Evolutionary conservation across 305 asterid genomes (phyloP), one percentile per base, ranked within the genome.

Genomic region (Fraxinus greggii): DNA sequence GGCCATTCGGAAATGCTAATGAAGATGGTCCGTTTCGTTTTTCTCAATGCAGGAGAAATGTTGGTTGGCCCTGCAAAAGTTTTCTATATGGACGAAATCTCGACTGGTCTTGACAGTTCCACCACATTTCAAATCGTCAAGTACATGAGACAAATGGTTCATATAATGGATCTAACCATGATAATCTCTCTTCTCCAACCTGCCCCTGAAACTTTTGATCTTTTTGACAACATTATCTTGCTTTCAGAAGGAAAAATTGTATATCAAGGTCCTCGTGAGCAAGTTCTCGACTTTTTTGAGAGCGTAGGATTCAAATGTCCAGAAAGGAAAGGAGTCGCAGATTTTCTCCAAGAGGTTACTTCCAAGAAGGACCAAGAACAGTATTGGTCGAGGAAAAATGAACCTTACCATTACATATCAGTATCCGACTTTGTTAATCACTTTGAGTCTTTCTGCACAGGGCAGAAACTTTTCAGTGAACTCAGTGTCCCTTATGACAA

Each of bases 161-260:
- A 89, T 40, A 84, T 85, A n/a, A 81, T 87, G 88, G 83, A 85
- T 48, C 81, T 81, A 59, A 87, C 90, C 75, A 89, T 85, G 92
- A 76, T 89, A 70, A 76, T 89, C n/a, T 87, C 92, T 79, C 90
- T 87, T 35, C 89, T 89, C 51, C 92, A 89, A 82, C 92, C 92
- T 5, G 92, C 90, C 24, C 90, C 92, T 1, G 92, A 89, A 72
- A 87, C 90, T 17, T 89, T 84, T 59, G 89, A 89, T 78, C 90
- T 89, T 36, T 89, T 89, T 75, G 92, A 89, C 56, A 87, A 87
- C 79, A 86, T 89, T 67, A 84, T 89, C 40, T 79, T 89, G 70
- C 83, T 89, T 72, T 84, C 92, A 63, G 92, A 87, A 79, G 92
- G 92, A 15, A 23, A 89, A 67, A 63, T 89, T 54, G 87, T 87